Conservation (phyloP, 176 grass and related monocot genomes). For the Paspalum vaginatum region DNA sequence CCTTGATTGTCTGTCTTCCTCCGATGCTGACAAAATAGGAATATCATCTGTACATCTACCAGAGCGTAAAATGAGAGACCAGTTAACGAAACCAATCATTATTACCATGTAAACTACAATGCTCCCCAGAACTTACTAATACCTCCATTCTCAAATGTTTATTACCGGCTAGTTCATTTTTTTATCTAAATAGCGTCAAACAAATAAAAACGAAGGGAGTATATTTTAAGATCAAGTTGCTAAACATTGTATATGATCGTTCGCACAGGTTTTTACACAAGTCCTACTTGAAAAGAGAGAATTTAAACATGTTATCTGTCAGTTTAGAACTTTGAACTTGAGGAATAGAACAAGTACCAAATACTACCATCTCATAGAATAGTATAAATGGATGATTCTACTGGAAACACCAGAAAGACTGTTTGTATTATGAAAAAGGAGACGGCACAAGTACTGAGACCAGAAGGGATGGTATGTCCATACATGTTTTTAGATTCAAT, state of each 20-base stretch:
- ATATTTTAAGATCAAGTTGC: conserved; percentile 5
- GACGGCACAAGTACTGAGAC: not conserved
- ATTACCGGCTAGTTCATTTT: no score
- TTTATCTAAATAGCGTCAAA: no score
- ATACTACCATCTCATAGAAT: conserved; percentile 18
- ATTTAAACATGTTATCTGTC: not conserved
- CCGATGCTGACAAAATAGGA: conserved; percentile 66
- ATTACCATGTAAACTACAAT: conserved; percentile 16
- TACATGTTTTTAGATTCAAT: conserved; percentile 86
- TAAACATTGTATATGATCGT: conserved; percentile 1
- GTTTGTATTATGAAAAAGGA: conserved; percentile 25
- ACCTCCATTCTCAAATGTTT: no score
- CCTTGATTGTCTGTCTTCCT: conserved; percentile 67
- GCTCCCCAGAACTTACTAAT: not conserved
- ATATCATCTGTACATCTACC: conserved; percentile 56
- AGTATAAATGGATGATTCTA: conserved; percentile 15
- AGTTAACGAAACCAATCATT: conserved; percentile 36
- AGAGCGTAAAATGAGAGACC: conserved; percentile 11
- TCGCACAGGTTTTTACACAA: conserved; percentile 5
- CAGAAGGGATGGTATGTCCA: conserved; percentile 28
- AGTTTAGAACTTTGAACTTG: conserved; percentile 24
- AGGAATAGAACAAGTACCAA: not conserved
- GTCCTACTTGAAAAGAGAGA: not conserved
- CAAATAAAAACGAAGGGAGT: no score
- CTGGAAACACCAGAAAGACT: conserved; percentile 18